Evolutionary conservation across 2,329 filamentous ascomycete genomes (phyloP).

Genomic region (Venturia pyrina): DNA sequence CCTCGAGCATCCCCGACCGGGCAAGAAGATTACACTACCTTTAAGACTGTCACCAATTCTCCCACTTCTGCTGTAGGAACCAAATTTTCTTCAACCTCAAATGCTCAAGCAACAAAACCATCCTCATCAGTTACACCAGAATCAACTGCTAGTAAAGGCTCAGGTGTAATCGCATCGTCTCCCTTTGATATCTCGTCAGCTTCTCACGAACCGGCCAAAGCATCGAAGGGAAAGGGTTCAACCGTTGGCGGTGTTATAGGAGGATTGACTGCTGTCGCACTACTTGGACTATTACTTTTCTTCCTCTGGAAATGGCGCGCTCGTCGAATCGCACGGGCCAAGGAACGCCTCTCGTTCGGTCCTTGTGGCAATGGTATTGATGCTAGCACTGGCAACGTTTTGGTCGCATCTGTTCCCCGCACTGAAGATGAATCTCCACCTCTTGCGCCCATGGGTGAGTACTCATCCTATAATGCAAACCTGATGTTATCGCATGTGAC

Average conservation of each 20-base stretch:
- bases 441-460: background rate
- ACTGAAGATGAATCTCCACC: background rate
- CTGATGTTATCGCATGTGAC: background rate
- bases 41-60: background rate
- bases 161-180: background rate
- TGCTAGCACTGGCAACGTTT: slow-evolving; percentile 2
- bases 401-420: slow-evolving; percentile 9
- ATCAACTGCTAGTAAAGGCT: background rate
- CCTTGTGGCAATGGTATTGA: slow-evolving; percentile 11
- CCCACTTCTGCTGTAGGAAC: background rate
- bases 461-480: background rate
- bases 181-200: background rate
- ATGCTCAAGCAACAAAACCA: background rate
- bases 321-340: background rate
- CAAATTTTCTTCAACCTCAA: background rate
- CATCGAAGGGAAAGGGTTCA: background rate
- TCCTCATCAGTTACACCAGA: background rate
- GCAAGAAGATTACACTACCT: background rate
- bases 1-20: background rate
- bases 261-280: background rate
- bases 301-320: slow-evolving; percentile 10
- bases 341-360: slow-evolving; percentile 3
- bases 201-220: background rate
- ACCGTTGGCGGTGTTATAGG: slow-evolving; percentile 6
- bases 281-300: slow-evolving; percentile 6